phyloP scores from a whole-genome alignment of 2,329 filamentous ascomycete species.

The Aspergillus versicolor region DNA sequence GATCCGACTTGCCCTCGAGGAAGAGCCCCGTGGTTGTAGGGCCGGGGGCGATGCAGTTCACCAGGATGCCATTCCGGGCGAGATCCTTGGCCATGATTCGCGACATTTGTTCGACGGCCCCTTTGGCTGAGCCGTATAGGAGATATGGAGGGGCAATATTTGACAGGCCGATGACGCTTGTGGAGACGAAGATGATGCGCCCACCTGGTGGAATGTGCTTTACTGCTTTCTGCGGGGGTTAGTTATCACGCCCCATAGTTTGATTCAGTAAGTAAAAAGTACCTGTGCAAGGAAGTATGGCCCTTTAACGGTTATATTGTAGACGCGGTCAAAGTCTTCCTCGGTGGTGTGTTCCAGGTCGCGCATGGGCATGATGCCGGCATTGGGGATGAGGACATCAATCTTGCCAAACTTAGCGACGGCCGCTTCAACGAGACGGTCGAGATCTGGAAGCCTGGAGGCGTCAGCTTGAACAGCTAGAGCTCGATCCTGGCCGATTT shows the following conservation, averaged over 20 bases:
- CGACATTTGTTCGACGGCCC: conserved; percentile 60
- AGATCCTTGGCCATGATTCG: conserved; percentile 58
- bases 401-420: conserved; percentile 55
- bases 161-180: conserved; percentile 39
- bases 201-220: conserved; percentile 52
- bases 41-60: conserved; percentile 54
- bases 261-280: neutral
- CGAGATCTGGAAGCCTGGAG: conserved; percentile 46
- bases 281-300: conserved; percentile 51
- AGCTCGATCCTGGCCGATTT: conserved; percentile 48
- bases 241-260: neutral
- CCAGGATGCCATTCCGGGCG: conserved; percentile 50
- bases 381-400: conserved; percentile 60
- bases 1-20: conserved; percentile 50
- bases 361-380: conserved; percentile 53
- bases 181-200: conserved; percentile 55
- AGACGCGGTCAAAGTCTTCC: conserved; percentile 51
- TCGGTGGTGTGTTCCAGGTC: conserved; percentile 52
- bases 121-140: conserved; percentile 58
- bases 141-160: conserved; percentile 48
- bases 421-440: conserved; percentile 50
- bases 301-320: conserved; percentile 58
- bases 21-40: conserved; percentile 60
- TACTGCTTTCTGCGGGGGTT: conserved; percentile 36
- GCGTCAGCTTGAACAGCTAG: conserved; percentile 59